Percentiles rank a stretch among this genome's conserved stretches.
phyloP scores from a whole-genome alignment of 441 rosid species.

The Theobroma grandiflorum region DNA sequence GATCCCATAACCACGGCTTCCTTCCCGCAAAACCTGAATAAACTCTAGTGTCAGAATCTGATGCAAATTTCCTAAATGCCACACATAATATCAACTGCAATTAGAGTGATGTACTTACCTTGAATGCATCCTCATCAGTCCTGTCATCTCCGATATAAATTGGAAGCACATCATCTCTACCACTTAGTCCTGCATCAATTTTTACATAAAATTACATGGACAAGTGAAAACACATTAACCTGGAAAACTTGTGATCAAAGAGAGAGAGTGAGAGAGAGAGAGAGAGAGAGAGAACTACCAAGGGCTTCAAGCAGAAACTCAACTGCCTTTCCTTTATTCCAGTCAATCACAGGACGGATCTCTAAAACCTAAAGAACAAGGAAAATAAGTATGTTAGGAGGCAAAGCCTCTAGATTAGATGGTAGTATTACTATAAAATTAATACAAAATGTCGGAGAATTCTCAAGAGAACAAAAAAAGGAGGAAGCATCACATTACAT shows the following conservation, averaged over 20 bases:
- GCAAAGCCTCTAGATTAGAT: neutral
- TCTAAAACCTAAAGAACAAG: slow-evolving; percentile 76
- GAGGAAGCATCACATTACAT: neutral
- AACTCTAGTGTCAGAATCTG: neutral
- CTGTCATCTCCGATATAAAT: slow-evolving; percentile 88
- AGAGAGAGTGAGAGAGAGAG: slow-evolving; percentile 5
- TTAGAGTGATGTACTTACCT: slow-evolving; percentile 48
- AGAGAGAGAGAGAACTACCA: slow-evolving; percentile 48
- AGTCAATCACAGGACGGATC: slow-evolving; percentile 89
- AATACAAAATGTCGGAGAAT: neutral
- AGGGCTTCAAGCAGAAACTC: slow-evolving; percentile 89
- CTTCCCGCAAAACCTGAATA: slow-evolving; percentile 62
- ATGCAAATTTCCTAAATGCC: neutral
- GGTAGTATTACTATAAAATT: neutral
- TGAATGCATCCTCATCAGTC: slow-evolving; percentile 95
- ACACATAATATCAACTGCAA: neutral
- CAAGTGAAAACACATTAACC: neutral
- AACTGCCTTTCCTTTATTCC: slow-evolving; percentile 97
- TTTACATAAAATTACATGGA: neutral
- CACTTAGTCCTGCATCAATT: slow-evolving; percentile 56
- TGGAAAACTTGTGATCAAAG: neutral
- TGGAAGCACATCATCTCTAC: slow-evolving; percentile 72
- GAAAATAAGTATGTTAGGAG: neutral
- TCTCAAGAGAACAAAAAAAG: neutral
- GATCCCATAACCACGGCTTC: slow-evolving; percentile 76